These are phyloP conservation scores for Neoboletus brunneissimus DNA, from an alignment of 768 basidiomycete species.

Conservation along the genomic window DNA sequence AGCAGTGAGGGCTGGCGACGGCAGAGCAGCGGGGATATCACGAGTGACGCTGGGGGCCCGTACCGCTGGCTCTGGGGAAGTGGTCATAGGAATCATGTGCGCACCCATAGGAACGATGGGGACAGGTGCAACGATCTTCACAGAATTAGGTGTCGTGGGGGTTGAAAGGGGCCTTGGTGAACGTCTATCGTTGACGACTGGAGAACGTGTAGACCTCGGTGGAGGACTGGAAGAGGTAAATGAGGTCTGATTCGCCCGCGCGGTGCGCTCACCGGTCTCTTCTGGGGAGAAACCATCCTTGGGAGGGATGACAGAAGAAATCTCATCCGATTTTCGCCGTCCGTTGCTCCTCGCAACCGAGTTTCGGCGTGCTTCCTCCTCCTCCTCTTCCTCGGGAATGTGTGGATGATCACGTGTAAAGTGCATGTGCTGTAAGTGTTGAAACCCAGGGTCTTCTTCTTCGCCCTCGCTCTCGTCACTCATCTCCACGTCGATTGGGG, in stretches of 20 bases:
- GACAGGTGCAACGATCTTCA: conserved; percentile 19
- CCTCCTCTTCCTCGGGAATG: conserved; percentile 75
- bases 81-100: conserved; percentile 18
- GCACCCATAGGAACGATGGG: conserved; percentile 21
- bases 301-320: conserved; percentile 36
- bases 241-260: conserved; percentile 12
- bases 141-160: conserved; percentile 26
- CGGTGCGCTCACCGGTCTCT: conserved; percentile 7
- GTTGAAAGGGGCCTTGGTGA: conserved; percentile 23
- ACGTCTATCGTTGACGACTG: conserved; percentile 10
- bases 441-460: conserved; percentile 46
- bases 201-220: conserved; percentile 19
- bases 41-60: conserved; percentile 22
- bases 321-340: conserved; percentile 18
- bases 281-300: conserved; percentile 17
- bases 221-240: conserved; percentile 16
- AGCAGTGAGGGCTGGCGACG: conserved; percentile 29
- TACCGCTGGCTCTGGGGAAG: conserved; percentile 16
- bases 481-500: conserved; percentile 71
- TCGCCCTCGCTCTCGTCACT: conserved; percentile 76
- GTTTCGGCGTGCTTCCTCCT: conserved; percentile 41
- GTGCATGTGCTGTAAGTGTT: conserved; percentile 38
- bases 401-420: conserved; percentile 50
- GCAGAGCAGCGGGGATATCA: conserved; percentile 29
- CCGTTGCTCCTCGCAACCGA: conserved; percentile 25